A percentile compares a stretch with the other conserved stretches of the same genome.
These are phyloP conservation scores for Rhizopogon sp. DNA, from an alignment of 768 basidiomycete species.

Conservation along the genomic window DNA sequence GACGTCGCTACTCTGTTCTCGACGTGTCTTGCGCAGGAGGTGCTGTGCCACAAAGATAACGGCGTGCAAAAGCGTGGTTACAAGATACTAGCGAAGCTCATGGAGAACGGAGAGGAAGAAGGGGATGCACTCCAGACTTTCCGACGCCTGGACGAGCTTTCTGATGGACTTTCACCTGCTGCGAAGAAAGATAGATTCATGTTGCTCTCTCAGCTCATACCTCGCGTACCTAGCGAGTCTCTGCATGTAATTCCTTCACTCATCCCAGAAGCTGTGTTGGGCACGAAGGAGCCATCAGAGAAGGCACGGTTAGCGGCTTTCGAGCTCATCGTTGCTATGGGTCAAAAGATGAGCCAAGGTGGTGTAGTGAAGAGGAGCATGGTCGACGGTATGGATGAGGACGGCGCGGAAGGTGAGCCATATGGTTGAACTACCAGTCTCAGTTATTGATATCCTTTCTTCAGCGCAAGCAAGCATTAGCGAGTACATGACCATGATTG, in stretches of 20 bases:
- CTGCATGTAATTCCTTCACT: constrained; percentile 84
- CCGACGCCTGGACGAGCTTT: constrained; percentile 57
- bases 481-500: constrained; percentile 96
- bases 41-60: constrained; percentile 75
- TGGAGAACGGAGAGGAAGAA: constrained; percentile 57
- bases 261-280: constrained; percentile 90
- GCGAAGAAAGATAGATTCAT: constrained; percentile 93
- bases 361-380: constrained; percentile 75
- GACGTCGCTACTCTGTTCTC: constrained; percentile 65
- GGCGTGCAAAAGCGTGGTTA: constrained; percentile 95
- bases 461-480: constrained; percentile 70
- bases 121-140: constrained; percentile 56
- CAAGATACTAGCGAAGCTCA: constrained; percentile 72
- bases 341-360: constrained; percentile 82
- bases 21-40: constrained; percentile 58
- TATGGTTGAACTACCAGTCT: constrained; percentile 1
- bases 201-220: constrained; percentile 66
- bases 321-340: constrained; percentile 88
- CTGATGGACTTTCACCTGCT: constrained; percentile 65
- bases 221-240: constrained; percentile 58
- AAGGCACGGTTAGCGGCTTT: constrained; percentile 87
- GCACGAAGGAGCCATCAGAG: constrained; percentile 96
- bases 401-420: constrained; percentile 38
- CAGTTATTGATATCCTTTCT: constrained; percentile 10
- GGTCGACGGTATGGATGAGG: constrained; percentile 82